A percentile compares a stretch with the other conserved stretches of the same genome.
These are phyloP conservation scores for Podaxis sp. DNA, from an alignment of 768 basidiomycete genomes.

Conservation along the genomic window DNA sequence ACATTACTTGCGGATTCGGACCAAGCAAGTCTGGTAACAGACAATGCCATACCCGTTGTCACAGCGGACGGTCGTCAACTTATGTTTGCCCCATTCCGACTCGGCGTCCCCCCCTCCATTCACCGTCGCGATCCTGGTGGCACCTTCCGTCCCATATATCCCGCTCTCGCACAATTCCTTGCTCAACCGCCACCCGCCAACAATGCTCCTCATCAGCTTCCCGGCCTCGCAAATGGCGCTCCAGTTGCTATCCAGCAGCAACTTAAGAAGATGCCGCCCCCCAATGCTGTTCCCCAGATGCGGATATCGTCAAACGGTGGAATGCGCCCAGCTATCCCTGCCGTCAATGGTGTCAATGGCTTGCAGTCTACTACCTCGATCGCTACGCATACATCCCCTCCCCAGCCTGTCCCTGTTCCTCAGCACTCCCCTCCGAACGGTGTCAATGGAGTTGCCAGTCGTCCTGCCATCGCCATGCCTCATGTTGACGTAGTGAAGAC, in stretches of 20 bases:
- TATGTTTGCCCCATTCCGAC: slow-evolving; percentile 48
- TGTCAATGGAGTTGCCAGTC: slow-evolving; percentile 27
- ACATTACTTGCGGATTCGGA: slow-evolving; percentile 58
- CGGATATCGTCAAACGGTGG: slow-evolving; percentile 61
- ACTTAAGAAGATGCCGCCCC: slow-evolving; percentile 63
- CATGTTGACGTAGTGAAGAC: slow-evolving; percentile 44
- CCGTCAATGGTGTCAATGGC: slow-evolving; percentile 31
- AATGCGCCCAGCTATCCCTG: slow-evolving; percentile 45
- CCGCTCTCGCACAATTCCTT: slow-evolving; percentile 18
- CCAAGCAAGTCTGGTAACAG: slow-evolving; percentile 47
- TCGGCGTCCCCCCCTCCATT: slow-evolving; percentile 37
- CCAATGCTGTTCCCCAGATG: slow-evolving; percentile 53
- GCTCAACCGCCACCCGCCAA: slow-evolving; percentile 16
- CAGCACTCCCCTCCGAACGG: slow-evolving; percentile 37
- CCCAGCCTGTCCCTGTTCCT: slow-evolving; percentile 35
- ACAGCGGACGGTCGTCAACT: slow-evolving; percentile 51
- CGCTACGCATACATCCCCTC: slow-evolving; percentile 32
- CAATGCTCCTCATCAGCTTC: slow-evolving; percentile 12
- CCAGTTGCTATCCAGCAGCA: slow-evolving; percentile 62
- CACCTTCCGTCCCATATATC: slow-evolving; percentile 27
- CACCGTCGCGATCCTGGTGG: slow-evolving; percentile 34
- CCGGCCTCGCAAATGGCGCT: slow-evolving; percentile 37
- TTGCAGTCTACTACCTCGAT: slow-evolving; percentile 21
- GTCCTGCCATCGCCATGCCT: slow-evolving; percentile 45
- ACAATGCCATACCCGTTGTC: slow-evolving; percentile 45